Base-by-base conservation (phyloP, 2,329 filamentous ascomycete genomes). In the Periconia digitata region DNA sequence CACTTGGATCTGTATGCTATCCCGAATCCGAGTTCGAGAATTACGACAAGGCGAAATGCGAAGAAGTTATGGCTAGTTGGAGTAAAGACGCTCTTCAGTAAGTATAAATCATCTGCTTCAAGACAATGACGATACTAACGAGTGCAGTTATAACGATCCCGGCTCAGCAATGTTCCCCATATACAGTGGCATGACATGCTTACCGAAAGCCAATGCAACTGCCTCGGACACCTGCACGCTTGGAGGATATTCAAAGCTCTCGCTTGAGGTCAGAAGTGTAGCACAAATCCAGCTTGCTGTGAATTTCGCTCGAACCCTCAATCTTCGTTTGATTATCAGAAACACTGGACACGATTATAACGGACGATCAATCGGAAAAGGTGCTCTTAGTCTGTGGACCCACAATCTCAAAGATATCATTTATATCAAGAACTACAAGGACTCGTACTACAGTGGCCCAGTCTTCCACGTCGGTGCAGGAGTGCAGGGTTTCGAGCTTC, bases 271-370 rank as follows among this genome's bases (percentile, higher is more conserved):
- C 20, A 43, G 44, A 15, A 68, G 57, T 5, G 62, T 69, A 15
- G 62, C 64, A 1, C 65, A 70, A 18, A 62, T 69, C 6, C 66
- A 70, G 20, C 47, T 68, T 8, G 60, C 64, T 3, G 57, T 70
- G 12, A 70, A 70, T 37, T 58, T 71, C 15, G 69, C 66, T 3
- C 60, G 60, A 1, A 55, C 54, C 1, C 47, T 60, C 7, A 67
- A 69, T 43, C 59, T 71, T 18, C 65, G 67, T 13, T 42, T 71
- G 4, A 61, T 66, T 32, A 32, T 49, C 37, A 50, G 46, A 32
- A 59, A 54, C 29, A 60, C 58, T 3, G 54, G 58, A 1, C 58
- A 60, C 35, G 47, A 50, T 37, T 56, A 51, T 40, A 32, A 46
- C 12, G 32, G 46, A 17, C 46, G 40, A 29, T 50, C 46, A 2